Percentiles rank a stretch among this genome's conserved stretches.
These are phyloP conservation scores for Calonectria crousiana DNA, from an alignment of 2,329 filamentous ascomycete genomes.

Conservation along the genomic window DNA sequence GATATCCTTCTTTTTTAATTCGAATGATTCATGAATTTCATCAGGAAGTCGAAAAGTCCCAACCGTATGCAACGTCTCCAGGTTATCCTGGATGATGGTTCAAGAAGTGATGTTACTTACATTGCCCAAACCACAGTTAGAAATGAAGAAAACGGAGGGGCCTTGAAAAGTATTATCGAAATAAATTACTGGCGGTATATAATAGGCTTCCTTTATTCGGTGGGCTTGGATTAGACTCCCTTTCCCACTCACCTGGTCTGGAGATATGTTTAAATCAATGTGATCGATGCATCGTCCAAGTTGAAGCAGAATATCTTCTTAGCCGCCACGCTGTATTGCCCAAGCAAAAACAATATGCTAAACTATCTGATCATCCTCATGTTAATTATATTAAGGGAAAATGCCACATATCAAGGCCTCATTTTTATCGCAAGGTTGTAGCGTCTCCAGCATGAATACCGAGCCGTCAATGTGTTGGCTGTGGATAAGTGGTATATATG, in stretches of 20 bases:
- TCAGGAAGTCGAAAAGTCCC: background rate
- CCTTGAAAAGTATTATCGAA: background rate
- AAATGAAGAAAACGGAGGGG: background rate
- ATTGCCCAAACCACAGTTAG: background rate
- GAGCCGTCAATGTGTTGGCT: background rate
- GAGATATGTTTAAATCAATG: background rate
- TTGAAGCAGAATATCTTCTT: background rate
- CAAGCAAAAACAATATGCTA: background rate
- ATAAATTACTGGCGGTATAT: background rate
- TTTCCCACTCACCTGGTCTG: background rate
- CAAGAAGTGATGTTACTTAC: background rate
- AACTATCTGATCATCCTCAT: too few species aligned
- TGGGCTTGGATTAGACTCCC: background rate
- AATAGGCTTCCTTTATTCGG: background rate
- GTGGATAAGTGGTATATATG: background rate
- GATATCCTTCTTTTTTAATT: background rate
- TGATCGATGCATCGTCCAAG: background rate
- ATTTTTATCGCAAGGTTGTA: too few species aligned
- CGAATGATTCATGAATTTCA: background rate
- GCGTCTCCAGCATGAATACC: too few species aligned
- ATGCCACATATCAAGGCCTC: too few species aligned
- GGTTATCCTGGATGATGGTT: background rate
- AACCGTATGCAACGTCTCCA: background rate
- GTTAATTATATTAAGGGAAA: too few species aligned
- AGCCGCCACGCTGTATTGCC: too few species aligned